phyloP scores from a whole-genome alignment of 83 land plant species.

The Picea mariana region DNA sequence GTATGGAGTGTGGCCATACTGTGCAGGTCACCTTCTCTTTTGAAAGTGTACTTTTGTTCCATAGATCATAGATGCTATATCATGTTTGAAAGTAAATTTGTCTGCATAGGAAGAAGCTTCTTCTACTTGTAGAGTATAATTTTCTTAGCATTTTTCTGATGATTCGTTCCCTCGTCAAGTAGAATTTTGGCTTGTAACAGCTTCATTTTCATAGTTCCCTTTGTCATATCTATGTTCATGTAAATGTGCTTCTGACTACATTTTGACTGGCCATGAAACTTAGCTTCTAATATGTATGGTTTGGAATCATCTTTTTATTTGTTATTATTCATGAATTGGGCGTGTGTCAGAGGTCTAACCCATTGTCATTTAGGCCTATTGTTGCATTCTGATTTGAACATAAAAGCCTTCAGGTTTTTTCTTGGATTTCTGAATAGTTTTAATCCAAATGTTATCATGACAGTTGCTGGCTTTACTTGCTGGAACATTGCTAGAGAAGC shows the following conservation, averaged over 20 bases:
- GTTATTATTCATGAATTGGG: not conserved
- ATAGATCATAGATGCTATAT: not conserved
- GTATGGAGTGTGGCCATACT: too few species aligned
- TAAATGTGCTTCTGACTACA: not conserved
- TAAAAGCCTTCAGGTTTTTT: not conserved
- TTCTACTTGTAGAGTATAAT: not conserved
- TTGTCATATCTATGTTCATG: not conserved
- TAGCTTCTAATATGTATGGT: not conserved
- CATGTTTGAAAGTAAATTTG: not conserved
- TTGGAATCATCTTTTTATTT: not conserved
- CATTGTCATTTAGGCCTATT: not conserved
- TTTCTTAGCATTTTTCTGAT: not conserved
- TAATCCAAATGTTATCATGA: constrained; percentile 7
- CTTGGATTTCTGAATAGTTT: constrained; percentile 9
- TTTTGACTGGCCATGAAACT: not conserved
- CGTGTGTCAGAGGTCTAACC: not conserved
- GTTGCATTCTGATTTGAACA: not conserved
- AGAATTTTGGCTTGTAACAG: not conserved
- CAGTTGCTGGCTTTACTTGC: constrained; percentile 84
- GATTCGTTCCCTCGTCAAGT: not conserved
- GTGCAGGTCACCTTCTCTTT: too few species aligned
- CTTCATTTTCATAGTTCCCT: not conserved
- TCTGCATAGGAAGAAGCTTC: not conserved
- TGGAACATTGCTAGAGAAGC: constrained; percentile 88
- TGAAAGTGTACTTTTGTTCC: too few species aligned